Evolutionary conservation across 2,329 filamentous ascomycete species (phyloP).

Genomic region (Alternaria brassicae): DNA sequence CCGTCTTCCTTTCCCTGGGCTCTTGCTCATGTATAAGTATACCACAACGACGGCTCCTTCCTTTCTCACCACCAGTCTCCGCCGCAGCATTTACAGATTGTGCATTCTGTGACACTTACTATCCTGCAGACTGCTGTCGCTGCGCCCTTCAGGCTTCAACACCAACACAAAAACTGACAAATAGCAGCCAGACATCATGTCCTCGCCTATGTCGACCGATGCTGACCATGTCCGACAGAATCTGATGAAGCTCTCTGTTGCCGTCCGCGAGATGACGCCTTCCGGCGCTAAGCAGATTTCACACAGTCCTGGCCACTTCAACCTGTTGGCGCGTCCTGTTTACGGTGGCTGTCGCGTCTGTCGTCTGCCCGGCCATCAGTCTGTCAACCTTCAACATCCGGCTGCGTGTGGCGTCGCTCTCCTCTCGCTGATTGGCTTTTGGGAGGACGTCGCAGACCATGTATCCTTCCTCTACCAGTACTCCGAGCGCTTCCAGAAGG

Average conservation of each 20-base stretch:
- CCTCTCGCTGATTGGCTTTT: conserved; percentile 24
- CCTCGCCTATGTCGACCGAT: not conserved
- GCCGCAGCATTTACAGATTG: not conserved
- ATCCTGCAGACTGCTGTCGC: not conserved
- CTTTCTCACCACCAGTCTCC: not conserved
- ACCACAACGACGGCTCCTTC: not conserved
- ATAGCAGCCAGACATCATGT: conserved; percentile 8
- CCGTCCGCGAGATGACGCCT: conserved; percentile 28
- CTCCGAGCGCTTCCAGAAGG: conserved; percentile 23
- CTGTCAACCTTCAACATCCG: conserved; percentile 15
- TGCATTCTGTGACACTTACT: not conserved
- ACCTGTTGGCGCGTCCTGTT: conserved; percentile 29
- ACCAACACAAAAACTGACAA: not conserved
- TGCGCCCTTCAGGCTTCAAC: not conserved
- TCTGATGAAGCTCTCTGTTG: conserved; percentile 19
- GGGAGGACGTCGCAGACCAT: conserved; percentile 23
- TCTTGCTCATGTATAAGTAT: not conserved
- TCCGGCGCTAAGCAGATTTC: conserved; percentile 21
- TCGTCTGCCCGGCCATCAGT: conserved; percentile 28
- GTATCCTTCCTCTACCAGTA: conserved; percentile 19
- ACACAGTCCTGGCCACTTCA: conserved; percentile 18
- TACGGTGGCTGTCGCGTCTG: conserved; percentile 25
- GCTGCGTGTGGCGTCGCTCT: conserved; percentile 22
- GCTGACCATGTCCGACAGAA: conserved; percentile 8
- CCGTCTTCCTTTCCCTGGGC: not conserved